phyloP scores from a whole-genome alignment of 2,329 filamentous ascomycete species.

The Mycosphaerella sp. region DNA sequence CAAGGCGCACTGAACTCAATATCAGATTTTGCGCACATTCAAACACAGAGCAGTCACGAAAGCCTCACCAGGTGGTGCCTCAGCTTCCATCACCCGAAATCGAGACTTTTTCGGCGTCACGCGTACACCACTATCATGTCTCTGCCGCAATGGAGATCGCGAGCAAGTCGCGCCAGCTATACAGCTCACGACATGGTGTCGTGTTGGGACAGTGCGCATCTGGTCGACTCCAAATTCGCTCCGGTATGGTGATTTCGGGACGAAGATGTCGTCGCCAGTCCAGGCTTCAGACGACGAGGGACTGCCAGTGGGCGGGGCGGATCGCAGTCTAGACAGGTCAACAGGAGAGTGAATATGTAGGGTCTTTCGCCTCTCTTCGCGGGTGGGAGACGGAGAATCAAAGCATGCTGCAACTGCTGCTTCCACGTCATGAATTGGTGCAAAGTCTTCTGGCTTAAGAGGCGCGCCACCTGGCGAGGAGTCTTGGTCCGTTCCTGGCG shows the following conservation, averaged over 20 bases:
- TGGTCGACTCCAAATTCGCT: neutral
- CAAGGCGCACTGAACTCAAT: neutral
- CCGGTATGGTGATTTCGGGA: neutral
- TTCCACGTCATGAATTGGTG: slow-evolving; percentile 3
- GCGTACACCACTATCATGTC: neutral
- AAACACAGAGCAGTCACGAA: too few species aligned
- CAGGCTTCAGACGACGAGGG: slow-evolving; percentile 20
- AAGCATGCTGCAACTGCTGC: slow-evolving; percentile 6
- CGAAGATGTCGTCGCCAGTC: slow-evolving; percentile 24
- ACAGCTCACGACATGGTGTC: neutral
- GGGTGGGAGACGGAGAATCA: slow-evolving; percentile 1
- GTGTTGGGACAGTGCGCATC: neutral
- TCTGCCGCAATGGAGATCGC: neutral
- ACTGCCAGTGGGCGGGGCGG: neutral
- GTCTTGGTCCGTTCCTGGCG: neutral
- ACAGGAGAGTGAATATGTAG: slow-evolving; percentile 1
- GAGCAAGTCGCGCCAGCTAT: neutral
- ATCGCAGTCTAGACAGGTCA: neutral
- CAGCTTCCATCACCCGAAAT: neutral
- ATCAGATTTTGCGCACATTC: neutral
- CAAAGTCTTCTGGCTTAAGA: neutral
- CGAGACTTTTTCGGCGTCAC: neutral
- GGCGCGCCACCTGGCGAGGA: neutral
- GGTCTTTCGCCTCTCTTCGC: slow-evolving; percentile 6
- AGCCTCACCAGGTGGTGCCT: neutral